Evolutionary conservation across 768 basidiomycete species (phyloP).

Genomic region (Dioszegia aurantiaca): DNA sequence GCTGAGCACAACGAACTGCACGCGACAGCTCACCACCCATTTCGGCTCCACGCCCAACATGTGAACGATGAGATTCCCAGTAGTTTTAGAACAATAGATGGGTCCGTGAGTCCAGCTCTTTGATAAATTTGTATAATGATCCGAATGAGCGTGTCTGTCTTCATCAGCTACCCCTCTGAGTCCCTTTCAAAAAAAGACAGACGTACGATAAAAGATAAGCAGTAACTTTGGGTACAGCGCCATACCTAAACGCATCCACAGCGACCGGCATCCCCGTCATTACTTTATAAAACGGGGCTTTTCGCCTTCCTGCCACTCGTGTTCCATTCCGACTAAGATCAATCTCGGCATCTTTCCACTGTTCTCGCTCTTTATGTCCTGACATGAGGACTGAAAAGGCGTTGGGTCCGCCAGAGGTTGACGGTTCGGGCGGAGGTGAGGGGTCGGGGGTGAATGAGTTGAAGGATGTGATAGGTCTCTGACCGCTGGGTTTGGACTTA

Average conservation of each 20-base stretch:
- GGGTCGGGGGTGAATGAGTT: constrained; percentile 35
- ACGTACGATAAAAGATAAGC: constrained; percentile 87
- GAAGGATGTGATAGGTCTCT: constrained; percentile 47
- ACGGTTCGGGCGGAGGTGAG: constrained; percentile 27
- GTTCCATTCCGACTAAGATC: constrained; percentile 51
- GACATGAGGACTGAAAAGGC: constrained; percentile 85
- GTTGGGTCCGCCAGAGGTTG: constrained; percentile 45
- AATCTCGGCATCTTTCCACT: constrained; percentile 73
- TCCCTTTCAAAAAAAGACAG: no score
- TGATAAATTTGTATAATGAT: constrained; percentile 90
- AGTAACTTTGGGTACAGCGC: constrained; percentile 78
- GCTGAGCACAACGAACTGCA: neutral
- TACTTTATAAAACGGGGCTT: constrained; percentile 85
- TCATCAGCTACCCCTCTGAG: neutral
- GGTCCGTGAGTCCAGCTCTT: constrained; percentile 84
- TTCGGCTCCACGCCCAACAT: constrained; percentile 83
- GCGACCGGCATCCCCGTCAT: constrained; percentile 96
- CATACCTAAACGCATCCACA: constrained; percentile 95
- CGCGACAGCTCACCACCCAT: constrained; percentile 62
- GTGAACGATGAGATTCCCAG: constrained; percentile 84
- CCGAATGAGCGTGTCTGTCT: constrained; percentile 89
- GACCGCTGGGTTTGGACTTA: constrained; percentile 13
- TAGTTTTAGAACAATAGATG: constrained; percentile 93
- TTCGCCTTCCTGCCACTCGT: constrained; percentile 56
- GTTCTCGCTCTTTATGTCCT: constrained; percentile 72